A percentile compares a stretch with the other conserved stretches of the same genome.
Evolutionary conservation across 441 rosid species (phyloP).

Genomic region (Pelargonium cotyledonis): DNA sequence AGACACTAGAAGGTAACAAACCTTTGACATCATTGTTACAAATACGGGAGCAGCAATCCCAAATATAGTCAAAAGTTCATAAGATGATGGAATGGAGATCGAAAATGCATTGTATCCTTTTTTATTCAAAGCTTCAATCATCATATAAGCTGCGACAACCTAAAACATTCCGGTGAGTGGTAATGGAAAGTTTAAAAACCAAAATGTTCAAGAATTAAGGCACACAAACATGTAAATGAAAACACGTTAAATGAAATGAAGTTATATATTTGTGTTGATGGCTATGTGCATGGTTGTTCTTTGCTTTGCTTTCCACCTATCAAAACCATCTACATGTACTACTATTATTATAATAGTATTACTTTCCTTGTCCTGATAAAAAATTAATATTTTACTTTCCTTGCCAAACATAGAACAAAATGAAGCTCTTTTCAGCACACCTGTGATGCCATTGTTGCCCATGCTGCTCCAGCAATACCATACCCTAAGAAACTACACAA

Average conservation of each 20-base stretch:
- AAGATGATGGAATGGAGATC: constrained; percentile 22
- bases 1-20: constrained; percentile 2
- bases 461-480: constrained; percentile 29
- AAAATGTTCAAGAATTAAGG: background rate
- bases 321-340: no score
- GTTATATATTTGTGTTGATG: no score
- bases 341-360: no score
- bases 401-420: no score
- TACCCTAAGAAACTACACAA: constrained; percentile 23
- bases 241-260: no score
- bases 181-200: background rate
- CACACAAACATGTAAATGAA: background rate
- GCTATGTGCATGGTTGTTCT: no score
- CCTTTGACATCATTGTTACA: constrained; percentile 28
- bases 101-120: constrained; percentile 27
- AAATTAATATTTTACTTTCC: no score
- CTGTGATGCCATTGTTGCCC: constrained; percentile 34
- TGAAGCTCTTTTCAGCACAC: no score
- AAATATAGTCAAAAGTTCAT: constrained; percentile 22
- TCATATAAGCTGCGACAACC: constrained; percentile 29
- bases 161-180: background rate
- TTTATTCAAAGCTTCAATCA: constrained; percentile 26
- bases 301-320: no score
- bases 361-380: no score
- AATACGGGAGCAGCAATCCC: constrained; percentile 28